Evolutionary conservation across 306 rosid species (phyloP), one percentile per base, ranked within the genome.

Genomic region (Medicago lupulina): DNA sequence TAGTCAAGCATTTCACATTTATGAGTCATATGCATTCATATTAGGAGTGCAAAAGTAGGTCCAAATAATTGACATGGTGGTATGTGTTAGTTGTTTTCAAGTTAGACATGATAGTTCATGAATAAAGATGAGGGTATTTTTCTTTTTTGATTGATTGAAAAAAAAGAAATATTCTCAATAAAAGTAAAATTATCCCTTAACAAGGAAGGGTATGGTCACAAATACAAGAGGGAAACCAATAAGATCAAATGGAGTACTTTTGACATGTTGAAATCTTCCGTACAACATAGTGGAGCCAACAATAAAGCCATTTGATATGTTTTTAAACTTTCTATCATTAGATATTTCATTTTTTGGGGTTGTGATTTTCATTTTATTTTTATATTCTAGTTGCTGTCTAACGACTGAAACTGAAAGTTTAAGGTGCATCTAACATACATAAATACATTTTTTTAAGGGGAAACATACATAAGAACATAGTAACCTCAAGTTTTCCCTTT

Each of bases 61-160:
- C 73, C 62, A 82, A 80, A 87, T 78, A 83, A 87, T 88, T 88
- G 83, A 74, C 63, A 76, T 57, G 78, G 63, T 41, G 79, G 81
- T 69, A 34, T 31, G 21, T 61, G 46, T 80, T 31, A 84, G 82
- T 66, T 78, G 81, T 70, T 79, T 83, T 85, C 80, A 80, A 80
- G 82, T 83, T 84, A 80, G 85, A 85, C 81, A 80, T 85, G 91
- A 85, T 87, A 51, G 86, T 87, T 82, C 83, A 74, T 83, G 82
- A 85, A 78, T 82, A 83, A 79, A 84, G 86, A 77, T 79, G 76
- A 88, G 87, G 38, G 17, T 4, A 21, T 19, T 19, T 51, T 19
- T 55, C 67, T 82, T 76, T 82, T 76, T 84, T 79, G 81, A 79
- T 83, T 82, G 81, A 81, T 70, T 53, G 75, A 38, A 62, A 72